Evolutionary conservation across 176 grass and related monocot genomes (phyloP).

Genomic region (Lolium perenne): DNA sequence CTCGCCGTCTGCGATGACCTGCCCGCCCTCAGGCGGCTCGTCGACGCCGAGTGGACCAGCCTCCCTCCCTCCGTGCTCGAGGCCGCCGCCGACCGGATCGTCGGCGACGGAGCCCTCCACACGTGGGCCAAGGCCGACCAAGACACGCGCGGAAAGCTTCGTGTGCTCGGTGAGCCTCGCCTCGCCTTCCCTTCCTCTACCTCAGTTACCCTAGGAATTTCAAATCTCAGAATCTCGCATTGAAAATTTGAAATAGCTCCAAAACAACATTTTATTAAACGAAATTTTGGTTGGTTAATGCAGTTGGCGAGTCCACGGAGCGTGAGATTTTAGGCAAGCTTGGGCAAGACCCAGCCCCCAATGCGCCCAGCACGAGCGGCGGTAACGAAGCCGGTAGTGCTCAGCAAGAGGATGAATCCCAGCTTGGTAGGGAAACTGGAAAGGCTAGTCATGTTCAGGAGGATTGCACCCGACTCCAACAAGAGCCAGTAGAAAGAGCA

Average conservation of each 20-base stretch:
- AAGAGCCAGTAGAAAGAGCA: not conserved
- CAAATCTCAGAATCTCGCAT: not conserved
- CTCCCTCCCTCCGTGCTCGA: conserved; percentile 40
- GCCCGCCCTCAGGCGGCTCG: conserved; percentile 32
- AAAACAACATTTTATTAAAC: not conserved
- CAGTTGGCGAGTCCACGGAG: conserved; percentile 37
- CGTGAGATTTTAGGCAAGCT: conserved; percentile 41
- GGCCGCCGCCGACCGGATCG: conserved; percentile 29
- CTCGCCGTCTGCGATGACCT: not conserved
- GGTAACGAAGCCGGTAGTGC: conserved; percentile 20
- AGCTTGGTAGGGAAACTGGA: not conserved
- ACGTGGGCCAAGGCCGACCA: conserved; percentile 33
- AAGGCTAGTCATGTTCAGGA: not conserved
- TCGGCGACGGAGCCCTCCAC: conserved; percentile 1
- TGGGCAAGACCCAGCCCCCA: not conserved
- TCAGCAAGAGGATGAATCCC: not conserved
- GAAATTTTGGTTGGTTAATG: not conserved
- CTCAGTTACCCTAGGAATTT: not conserved
- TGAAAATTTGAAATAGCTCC: conserved; percentile 3
- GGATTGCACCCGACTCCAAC: not conserved
- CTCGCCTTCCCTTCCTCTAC: not conserved
- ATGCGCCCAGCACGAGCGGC: not conserved
- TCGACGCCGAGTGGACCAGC: conserved; percentile 46
- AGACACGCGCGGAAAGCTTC: conserved; percentile 27
- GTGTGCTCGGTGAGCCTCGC: conserved; percentile 38